Percentiles rank a stretch among this genome's conserved stretches.
Evolutionary conservation across 2,329 filamentous ascomycete species (phyloP).

Genomic region (Diplodia corticola): DNA sequence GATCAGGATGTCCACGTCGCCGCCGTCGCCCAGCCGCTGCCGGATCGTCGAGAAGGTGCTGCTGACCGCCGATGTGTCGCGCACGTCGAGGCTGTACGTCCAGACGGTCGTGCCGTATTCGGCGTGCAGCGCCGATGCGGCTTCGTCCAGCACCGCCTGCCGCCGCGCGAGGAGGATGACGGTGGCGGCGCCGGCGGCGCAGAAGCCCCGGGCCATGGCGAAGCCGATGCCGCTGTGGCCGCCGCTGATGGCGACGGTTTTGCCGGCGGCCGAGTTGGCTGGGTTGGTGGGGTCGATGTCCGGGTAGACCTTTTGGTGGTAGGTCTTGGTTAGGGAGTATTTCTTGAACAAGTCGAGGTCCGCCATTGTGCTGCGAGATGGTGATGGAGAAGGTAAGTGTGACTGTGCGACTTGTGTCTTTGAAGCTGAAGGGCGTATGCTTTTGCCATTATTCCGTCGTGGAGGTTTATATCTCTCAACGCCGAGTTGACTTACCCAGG

Average conservation of each 20-base stretch:
- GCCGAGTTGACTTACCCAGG: too few relatives aligned
- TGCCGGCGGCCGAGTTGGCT: slow-evolving; percentile 31
- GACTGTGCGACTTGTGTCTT: background rate
- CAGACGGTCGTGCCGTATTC: background rate
- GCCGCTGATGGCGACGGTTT: slow-evolving; percentile 36
- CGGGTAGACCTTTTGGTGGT: slow-evolving; percentile 30
- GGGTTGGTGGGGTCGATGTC: slow-evolving; percentile 30
- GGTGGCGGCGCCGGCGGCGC: slow-evolving; percentile 40
- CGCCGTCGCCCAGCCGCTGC: background rate
- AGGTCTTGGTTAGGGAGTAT: slow-evolving; percentile 24
- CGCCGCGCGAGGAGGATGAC: slow-evolving; percentile 47
- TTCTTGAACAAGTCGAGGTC: background rate
- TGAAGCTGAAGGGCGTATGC: too few relatives aligned
- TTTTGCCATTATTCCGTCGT: too few relatives aligned
- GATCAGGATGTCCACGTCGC: slow-evolving; percentile 24
- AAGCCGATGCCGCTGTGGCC: slow-evolving; percentile 33
- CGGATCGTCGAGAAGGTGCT: slow-evolving; percentile 17
- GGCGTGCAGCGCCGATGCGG: background rate
- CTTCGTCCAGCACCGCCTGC: slow-evolving; percentile 31
- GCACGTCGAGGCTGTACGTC: slow-evolving; percentile 22
- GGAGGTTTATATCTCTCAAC: too few relatives aligned
- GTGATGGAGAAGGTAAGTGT: background rate
- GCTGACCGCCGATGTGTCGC: background rate
- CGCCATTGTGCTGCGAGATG: too few relatives aligned
- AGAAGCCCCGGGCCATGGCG: slow-evolving; percentile 35